phyloP scores from a whole-genome alignment of 2,329 filamentous ascomycete species.

The Sclerotinia subarctica region DNA sequence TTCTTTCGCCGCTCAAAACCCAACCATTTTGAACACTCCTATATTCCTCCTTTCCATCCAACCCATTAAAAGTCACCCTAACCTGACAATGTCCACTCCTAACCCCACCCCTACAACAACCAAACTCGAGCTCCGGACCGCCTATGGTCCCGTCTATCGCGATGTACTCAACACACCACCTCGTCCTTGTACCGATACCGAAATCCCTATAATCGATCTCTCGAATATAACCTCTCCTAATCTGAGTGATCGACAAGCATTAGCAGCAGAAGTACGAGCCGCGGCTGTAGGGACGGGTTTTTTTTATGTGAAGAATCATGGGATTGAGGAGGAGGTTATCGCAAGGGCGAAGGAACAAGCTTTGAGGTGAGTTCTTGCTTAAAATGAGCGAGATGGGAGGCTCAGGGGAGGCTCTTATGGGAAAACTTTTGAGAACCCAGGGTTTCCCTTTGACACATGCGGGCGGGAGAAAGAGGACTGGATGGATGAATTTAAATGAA shows the following conservation, averaged over 20 bases:
- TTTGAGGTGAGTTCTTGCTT: conserved; percentile 27
- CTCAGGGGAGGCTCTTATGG: not conserved
- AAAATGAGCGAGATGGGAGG: not conserved
- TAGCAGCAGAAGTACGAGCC: conserved; percentile 42
- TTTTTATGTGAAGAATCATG: conserved; percentile 48
- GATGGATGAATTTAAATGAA: not conserved
- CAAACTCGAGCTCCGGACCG: conserved; percentile 46
- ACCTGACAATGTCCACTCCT: not conserved
- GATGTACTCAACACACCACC: conserved; percentile 44
- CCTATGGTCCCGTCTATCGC: conserved; percentile 45
- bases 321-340: conserved; percentile 40
- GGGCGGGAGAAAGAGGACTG: not conserved
- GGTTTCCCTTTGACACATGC: not conserved
- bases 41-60: not conserved
- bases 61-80: not conserved
- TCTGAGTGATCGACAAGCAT: conserved; percentile 39
- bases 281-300: conserved; percentile 47
- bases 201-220: conserved; percentile 49
- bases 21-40: not conserved
- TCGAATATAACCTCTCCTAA: conserved; percentile 39
- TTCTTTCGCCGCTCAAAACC: not conserved
- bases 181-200: conserved; percentile 41
- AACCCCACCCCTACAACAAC: conserved; percentile 33
- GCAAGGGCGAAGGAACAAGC: conserved; percentile 35
- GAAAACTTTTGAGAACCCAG: no score